Base-by-base conservation (phyloP, 2,329 filamentous ascomycete species). In the Phialophora tarda region DNA sequence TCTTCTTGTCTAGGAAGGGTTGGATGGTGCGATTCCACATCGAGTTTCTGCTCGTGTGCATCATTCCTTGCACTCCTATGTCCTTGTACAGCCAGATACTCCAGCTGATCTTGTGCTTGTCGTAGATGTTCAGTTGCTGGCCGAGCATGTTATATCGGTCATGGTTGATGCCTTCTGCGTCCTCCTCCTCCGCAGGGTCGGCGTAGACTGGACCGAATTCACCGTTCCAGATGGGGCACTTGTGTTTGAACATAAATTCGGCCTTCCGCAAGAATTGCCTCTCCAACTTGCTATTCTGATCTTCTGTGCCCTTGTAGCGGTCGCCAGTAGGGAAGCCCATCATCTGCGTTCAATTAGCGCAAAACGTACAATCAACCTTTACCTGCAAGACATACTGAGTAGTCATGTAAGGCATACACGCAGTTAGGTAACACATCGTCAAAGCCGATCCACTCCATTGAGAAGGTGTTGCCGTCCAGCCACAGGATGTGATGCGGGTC, bases 31-130 rank as follows among this genome's bases (percentile, higher is more conserved):
- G 77, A 74, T 85, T 85, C 75, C 84, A 86, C 2, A 77, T 70
- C 3, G 78, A 81, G 8, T 81, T 73, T 0, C 81, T 81, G 48
- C 77, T 76, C 0, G 82, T 76, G 65, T 84, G 81, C 0, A 84
- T 76, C 84, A 86, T 85, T 8, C 84, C 85, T 74, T 86, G 83
- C 59, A 83, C 79, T 0, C 84, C 83, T 38, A 86, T 81, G 64
- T 87, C 84, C 73, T 86, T 86, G 75, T 86, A 86, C 0, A 84
- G 75, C 84, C 84, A 86, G 71, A 88, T 88, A 21, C 77, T 82
- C 86, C 86, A 89, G 62, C 79, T 78, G 44, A 84, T 83, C 58
- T 80, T 74, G 63, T 83, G 73, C 74, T 82, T 80, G 58, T 82
- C 80, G 73, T 86, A 86, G 55, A 86, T 82, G 10, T 75, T 74